Conservation (phyloP, 2,329 filamentous ascomycete species). For the Pseudogymnoascus sp. region DNA sequence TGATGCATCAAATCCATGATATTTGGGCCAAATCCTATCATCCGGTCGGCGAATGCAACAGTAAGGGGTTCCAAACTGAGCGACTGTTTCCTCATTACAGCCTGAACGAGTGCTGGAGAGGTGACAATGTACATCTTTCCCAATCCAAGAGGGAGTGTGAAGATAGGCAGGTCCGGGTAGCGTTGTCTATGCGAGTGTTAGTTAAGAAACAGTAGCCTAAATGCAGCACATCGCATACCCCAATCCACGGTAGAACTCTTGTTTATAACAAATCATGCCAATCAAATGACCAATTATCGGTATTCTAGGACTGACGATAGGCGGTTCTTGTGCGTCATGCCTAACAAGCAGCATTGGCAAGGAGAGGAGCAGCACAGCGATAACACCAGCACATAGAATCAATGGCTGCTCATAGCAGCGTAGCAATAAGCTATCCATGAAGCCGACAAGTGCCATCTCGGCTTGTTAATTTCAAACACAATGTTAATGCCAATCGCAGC, state of each 20-base stretch:
- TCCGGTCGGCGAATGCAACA: constrained; percentile 30
- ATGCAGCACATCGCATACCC: constrained; percentile 26
- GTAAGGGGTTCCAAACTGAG: constrained; percentile 37
- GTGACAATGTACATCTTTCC: constrained; percentile 38
- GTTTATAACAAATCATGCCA: constrained; percentile 31
- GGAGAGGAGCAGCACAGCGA: neutral
- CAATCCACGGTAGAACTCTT: constrained; percentile 31
- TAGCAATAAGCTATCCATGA: neutral
- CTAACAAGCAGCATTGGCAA: constrained; percentile 9
- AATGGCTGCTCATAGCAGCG: neutral
- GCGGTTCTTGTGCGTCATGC: constrained; percentile 34
- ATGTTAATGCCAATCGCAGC: neutral
- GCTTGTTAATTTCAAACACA: neutral
- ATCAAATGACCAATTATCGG: constrained; percentile 40
- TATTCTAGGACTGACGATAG: constrained; percentile 32
- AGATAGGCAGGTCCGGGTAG: constrained; percentile 26
- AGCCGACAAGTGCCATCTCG: neutral
- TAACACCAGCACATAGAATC: neutral
- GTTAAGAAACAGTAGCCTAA: neutral
- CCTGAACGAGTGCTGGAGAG: constrained; percentile 31
- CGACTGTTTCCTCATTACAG: constrained; percentile 32
- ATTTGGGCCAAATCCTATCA: constrained; percentile 30
- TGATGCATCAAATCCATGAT: constrained; percentile 24
- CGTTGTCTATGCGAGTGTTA: constrained; percentile 17
- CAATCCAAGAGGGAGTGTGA: constrained; percentile 37